Evolutionary conservation across 148 eudicot genomes (phyloP), one percentile per base, ranked within the genome.

Genomic region (Camellia japonica): DNA sequence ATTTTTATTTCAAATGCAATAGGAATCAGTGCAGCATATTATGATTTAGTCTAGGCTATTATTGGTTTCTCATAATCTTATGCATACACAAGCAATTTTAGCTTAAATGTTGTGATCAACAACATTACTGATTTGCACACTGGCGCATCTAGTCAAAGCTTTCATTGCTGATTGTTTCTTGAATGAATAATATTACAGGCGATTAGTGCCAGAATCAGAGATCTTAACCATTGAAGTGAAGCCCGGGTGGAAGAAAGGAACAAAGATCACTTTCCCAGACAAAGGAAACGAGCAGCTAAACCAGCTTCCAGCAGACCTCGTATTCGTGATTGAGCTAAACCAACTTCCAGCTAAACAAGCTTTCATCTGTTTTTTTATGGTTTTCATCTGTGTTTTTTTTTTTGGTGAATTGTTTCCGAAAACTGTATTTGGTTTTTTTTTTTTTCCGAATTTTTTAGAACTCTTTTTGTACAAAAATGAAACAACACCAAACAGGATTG

Each of bases 171-270:
- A 18, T 65, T 44, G 43, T 68, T 55, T 55, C 0, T 69, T 71
- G 30, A 44, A 82, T 41, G 64, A 44, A 71, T 16, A 18, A 60
- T 8, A 52, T 5, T 12, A 61, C 85, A 93, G 97, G 49, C 84
- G 75, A 30, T 62, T 83, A 61, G 66, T 46, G 38, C 82, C 92
- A 9, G 97, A 93, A 70, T 73, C 94, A 3, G 97, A 93, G 71
- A 79, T 93, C 51, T 77, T 93, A 14, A 83, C 90, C 12, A 92
- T 93, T 8, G 94, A 90, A 20, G 88, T 92, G 74, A 93, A 93
- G 75, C 96, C 97, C 0, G 97, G 98, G 15, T 95, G 97, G 98
- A 95, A 93, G 71, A 93, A 95, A 56, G 97, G 97, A 68, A 95
- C 97, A 6, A 91, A 93, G 90, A 92, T 95, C 54, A 95, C 98